Evolutionary conservation across 805 yeast species (phyloP).

Genomic region (Kregervanrija delftensis): DNA sequence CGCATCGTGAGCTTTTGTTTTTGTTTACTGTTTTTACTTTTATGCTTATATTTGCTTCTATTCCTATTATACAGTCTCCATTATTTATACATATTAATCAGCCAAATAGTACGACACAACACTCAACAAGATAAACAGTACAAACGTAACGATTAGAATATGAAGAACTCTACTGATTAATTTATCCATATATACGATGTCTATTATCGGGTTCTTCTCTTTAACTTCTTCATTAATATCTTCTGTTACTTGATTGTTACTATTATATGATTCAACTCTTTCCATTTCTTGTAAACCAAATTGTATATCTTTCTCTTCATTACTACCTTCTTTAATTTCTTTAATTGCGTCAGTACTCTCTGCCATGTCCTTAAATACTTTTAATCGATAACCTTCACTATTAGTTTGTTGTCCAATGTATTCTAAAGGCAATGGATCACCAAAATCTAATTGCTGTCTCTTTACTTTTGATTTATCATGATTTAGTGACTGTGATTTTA

Average conservation of each 20-base stretch:
- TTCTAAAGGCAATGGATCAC: constrained; percentile 22
- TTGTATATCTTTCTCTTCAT: too few species aligned
- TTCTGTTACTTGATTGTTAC: too few species aligned
- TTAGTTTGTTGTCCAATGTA: constrained; percentile 6
- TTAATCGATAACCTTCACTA: background rate
- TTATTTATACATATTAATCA: background rate
- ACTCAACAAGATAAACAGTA: too few species aligned
- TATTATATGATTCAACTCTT: too few species aligned
- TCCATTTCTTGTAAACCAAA: too few species aligned
- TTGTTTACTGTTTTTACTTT: too few species aligned
- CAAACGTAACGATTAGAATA: too few species aligned
- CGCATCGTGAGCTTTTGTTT: too few species aligned
- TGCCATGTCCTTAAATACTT: background rate
- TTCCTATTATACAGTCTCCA: background rate
- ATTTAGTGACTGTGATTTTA: background rate
- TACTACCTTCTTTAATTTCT: background rate
- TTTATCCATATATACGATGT: too few species aligned
- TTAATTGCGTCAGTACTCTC: background rate
- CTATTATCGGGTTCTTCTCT: too few species aligned
- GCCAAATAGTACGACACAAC: background rate
- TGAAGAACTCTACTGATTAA: too few species aligned
- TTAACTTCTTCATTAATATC: too few species aligned
- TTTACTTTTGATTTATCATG: background rate
- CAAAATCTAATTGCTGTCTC: constrained; percentile 11
- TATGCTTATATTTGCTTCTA: background rate